Evolutionary conservation across 345 rosid genomes (phyloP).

Genomic region (Citrus mangshanensis): DNA sequence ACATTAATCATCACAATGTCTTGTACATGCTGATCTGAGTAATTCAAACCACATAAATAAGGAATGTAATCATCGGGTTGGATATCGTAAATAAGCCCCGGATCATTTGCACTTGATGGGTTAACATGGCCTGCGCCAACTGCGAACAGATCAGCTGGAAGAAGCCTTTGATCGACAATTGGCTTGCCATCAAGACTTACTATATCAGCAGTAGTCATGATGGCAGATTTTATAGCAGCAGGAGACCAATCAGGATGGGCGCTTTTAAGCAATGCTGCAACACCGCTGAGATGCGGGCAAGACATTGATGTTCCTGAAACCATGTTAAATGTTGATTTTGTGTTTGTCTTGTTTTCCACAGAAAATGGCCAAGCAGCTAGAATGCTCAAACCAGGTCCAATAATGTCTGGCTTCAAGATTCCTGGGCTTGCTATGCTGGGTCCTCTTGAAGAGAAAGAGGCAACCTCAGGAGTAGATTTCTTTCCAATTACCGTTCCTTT

Average conservation of each 20-base stretch:
- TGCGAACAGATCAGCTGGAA: constrained; percentile 40
- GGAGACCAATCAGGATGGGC: constrained; percentile 50
- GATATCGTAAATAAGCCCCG: constrained; percentile 44
- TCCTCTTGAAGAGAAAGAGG: constrained; percentile 50
- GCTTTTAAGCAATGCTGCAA: constrained; percentile 39
- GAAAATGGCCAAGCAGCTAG: constrained; percentile 49
- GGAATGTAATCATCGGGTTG: constrained; percentile 41
- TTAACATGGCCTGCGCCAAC: constrained; percentile 47
- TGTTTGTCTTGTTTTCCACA: constrained; percentile 26
- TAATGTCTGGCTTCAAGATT: constrained; percentile 44
- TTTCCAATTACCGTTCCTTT: constrained; percentile 37
- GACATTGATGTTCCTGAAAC: constrained; percentile 56
- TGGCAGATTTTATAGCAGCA: constrained; percentile 49
- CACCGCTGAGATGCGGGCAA: constrained; percentile 54
- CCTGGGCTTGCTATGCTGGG: constrained; percentile 31
- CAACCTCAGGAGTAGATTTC: constrained; percentile 33
- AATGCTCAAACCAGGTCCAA: constrained; percentile 45
- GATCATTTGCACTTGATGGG: constrained; percentile 45
- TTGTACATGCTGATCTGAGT: constrained; percentile 20
- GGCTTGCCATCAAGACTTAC: constrained; percentile 31
- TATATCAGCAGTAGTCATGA: constrained; percentile 40
- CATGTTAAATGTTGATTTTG: constrained; percentile 38
- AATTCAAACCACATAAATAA: constrained; percentile 37
- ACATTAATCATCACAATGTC: constrained; percentile 16
- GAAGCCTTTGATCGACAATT: constrained; percentile 33